Conservation (phyloP, 768 basidiomycete species). For the Panellus pusillus region DNA sequence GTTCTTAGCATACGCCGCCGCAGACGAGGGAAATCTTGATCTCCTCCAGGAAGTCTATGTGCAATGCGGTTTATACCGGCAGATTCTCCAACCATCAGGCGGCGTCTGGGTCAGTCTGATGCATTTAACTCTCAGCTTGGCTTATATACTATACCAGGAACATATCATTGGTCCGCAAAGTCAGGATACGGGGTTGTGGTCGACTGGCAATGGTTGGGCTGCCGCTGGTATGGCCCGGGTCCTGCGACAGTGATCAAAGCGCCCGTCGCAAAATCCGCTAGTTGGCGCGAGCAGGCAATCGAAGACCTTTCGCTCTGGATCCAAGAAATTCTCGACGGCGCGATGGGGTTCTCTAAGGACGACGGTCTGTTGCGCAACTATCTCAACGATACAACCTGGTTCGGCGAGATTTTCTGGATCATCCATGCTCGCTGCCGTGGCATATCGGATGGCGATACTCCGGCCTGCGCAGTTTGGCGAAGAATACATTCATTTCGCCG, state of each 20-base stretch:
- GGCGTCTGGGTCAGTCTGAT: constrained; percentile 32
- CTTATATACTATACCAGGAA: not conserved
- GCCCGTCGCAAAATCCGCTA: constrained; percentile 28
- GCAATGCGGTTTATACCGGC: constrained; percentile 42
- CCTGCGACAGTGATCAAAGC: constrained; percentile 48
- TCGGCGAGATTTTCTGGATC: constrained; percentile 47
- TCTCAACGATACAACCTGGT: constrained; percentile 34
- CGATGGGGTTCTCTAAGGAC: constrained; percentile 32
- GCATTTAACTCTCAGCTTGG: too few species aligned
- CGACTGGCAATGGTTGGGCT: constrained; percentile 27
- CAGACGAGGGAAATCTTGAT: constrained; percentile 31
- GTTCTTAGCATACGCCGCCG: constrained; percentile 44
- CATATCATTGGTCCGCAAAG: constrained; percentile 30
- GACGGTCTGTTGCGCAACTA: constrained; percentile 44
- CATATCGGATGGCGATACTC: constrained; percentile 36
- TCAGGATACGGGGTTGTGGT: constrained; percentile 23
- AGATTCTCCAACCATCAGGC: constrained; percentile 25
- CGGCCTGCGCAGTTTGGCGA: constrained; percentile 17
- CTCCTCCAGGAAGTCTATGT: constrained; percentile 40
- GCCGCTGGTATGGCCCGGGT: constrained; percentile 26
- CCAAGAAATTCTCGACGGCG: constrained; percentile 47
- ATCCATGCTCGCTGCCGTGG: constrained; percentile 38
- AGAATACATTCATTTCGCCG: constrained; percentile 27
- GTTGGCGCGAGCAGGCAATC: constrained; percentile 30
- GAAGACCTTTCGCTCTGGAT: constrained; percentile 35